These are phyloP conservation scores for Aureobasidium sp. DNA, from an alignment of 2,329 filamentous ascomycete genomes.

Conservation along the genomic window DNA sequence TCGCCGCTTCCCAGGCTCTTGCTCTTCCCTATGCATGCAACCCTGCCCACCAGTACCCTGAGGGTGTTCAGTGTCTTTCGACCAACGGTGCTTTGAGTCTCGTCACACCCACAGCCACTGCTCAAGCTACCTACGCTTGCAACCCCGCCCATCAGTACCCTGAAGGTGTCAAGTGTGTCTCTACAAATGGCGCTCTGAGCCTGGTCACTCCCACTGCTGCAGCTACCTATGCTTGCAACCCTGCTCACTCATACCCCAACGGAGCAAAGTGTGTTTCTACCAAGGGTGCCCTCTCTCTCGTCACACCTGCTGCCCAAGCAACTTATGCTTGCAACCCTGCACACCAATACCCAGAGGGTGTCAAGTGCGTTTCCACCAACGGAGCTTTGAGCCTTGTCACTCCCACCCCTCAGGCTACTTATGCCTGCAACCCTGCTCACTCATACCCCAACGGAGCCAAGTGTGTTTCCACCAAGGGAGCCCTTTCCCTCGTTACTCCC, in stretches of 20 bases:
- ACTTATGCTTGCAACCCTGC: constrained; percentile 5
- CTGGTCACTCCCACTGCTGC: neutral
- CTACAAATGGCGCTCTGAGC: neutral
- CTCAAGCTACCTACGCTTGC: neutral
- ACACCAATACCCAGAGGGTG: neutral
- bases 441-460: no score
- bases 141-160: constrained; percentile 2
- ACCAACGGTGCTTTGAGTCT: neutral
- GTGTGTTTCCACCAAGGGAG: no score
- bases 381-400: neutral
- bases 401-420: neutral
- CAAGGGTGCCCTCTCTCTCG: neutral
- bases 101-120: neutral
- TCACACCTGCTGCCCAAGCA: neutral
- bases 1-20: constrained; percentile 6
- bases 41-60: constrained; percentile 1
- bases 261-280: neutral
- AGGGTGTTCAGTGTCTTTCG: neutral
- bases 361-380: neutral
- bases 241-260: no score
- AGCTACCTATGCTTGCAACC: no score
- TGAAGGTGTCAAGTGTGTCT: neutral
- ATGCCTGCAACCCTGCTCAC: no score
- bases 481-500: no score
- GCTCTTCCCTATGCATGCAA: neutral